Evolutionary conservation across 371 early-diverging fungal genomes (phyloP).

Genomic region (Conidiobolus coronatus): DNA sequence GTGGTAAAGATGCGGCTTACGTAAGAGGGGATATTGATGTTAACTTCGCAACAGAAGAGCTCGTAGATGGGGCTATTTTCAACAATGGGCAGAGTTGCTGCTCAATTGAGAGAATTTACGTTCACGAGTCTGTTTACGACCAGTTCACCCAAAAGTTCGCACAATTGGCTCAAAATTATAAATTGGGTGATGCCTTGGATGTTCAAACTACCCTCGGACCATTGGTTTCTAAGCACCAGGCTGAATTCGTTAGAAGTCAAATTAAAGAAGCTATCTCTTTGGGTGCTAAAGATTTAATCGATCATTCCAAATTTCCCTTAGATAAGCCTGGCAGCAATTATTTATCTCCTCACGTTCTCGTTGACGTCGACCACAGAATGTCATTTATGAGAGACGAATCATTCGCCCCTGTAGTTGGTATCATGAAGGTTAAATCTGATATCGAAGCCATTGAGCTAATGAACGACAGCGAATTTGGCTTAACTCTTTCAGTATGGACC

Average conservation of each 20-base stretch:
- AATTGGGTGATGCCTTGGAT: constrained; percentile 40
- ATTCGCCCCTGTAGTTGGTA: constrained; percentile 65
- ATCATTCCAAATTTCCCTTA: constrained; percentile 24
- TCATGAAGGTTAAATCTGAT: constrained; percentile 47
- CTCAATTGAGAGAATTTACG: constrained; percentile 61
- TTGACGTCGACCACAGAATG: constrained; percentile 50
- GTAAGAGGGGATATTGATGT: constrained; percentile 53
- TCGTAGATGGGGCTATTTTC: constrained; percentile 64
- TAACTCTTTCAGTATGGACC: constrained; percentile 76
- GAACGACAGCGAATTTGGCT: constrained; percentile 63
- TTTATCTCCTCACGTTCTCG: constrained; percentile 53
- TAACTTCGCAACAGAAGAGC: constrained; percentile 38
- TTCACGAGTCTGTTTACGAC: constrained; percentile 51
- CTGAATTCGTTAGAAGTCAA: constrained; percentile 40
- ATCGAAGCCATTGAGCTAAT: constrained; percentile 50
- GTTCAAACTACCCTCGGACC: constrained; percentile 50
- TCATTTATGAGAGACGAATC: constrained; percentile 62
- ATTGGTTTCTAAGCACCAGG: constrained; percentile 42
- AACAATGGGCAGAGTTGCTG: constrained; percentile 75
- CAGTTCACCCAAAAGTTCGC: constrained; percentile 37
- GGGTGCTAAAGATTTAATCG: constrained; percentile 42
- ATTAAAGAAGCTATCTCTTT: constrained; percentile 40
- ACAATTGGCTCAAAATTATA: constrained; percentile 13
- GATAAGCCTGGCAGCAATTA: constrained; percentile 40
- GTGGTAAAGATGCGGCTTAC: constrained; percentile 74